A percentile compares a stretch with the other conserved stretches of the same genome.
These are phyloP conservation scores for Leishmania braziliensis DNA, from an alignment of 208 protist genomes.

Conservation along the genomic window DNA sequence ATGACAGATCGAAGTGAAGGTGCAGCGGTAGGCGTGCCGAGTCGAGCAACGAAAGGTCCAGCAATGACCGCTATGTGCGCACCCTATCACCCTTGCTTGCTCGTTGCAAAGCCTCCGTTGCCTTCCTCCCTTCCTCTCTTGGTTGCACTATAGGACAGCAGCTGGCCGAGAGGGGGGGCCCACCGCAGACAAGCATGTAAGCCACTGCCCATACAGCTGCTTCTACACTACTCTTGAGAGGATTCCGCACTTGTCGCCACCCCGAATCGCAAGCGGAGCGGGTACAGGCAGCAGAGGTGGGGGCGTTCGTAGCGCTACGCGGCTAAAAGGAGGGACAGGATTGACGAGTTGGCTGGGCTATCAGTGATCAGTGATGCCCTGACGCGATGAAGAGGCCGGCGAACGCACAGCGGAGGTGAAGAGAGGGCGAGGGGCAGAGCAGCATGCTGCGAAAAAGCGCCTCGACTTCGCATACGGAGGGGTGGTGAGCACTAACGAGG, in stretches of 20 bases:
- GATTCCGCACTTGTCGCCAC: not conserved
- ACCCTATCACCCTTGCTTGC: not conserved
- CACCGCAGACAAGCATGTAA: not conserved
- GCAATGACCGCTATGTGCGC: not conserved
- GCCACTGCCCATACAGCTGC: not conserved
- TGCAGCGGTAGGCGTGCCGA: not conserved
- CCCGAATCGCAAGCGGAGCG: not conserved
- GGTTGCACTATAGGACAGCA: not conserved
- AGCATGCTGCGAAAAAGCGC: not conserved
- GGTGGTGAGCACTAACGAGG: not conserved
- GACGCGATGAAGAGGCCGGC: not conserved
- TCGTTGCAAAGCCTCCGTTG: not conserved
- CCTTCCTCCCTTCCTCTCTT: not conserved
- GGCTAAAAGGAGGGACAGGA: not conserved
- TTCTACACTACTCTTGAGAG: not conserved
- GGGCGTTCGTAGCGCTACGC: not conserved
- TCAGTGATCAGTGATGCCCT: not conserved
- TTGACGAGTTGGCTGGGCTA: not conserved
- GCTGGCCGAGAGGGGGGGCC: not conserved
- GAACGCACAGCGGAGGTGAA: not conserved
- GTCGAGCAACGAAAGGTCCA: not conserved
- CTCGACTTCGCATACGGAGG: not conserved
- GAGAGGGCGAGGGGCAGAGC: no score
- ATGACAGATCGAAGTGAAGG: not conserved
- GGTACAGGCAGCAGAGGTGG: not conserved